These are phyloP conservation scores for Waitea zeae DNA, from an alignment of 1,284 basidiomycete species.

Conservation along the genomic window DNA sequence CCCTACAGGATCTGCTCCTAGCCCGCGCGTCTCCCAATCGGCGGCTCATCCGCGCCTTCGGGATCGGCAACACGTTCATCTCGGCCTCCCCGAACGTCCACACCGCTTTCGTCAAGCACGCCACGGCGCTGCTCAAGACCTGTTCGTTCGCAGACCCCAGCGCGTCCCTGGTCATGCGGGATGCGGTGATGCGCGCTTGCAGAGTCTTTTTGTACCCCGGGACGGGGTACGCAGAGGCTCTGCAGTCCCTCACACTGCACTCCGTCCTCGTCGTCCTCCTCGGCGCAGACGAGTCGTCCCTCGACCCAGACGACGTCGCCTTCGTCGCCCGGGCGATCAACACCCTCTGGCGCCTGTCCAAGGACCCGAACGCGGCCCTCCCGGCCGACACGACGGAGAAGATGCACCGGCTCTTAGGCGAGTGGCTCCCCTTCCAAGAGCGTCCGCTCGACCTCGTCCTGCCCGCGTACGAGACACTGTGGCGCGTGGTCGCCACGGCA, in stretches of 20 bases:
- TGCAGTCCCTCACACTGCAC: slow-evolving; percentile 24
- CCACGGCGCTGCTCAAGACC: too few relatives aligned
- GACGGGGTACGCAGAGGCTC: too few relatives aligned
- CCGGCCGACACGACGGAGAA: slow-evolving; percentile 11
- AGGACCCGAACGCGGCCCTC: slow-evolving; percentile 10
- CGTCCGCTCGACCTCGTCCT: slow-evolving; percentile 32
- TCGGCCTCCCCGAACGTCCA: too few relatives aligned
- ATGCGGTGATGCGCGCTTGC: too few relatives aligned
- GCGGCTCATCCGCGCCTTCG: too few relatives aligned
- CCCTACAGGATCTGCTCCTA: too few relatives aligned
- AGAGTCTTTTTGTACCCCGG: too few relatives aligned
- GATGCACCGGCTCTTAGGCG: slow-evolving; percentile 15
- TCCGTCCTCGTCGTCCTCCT: slow-evolving; percentile 23
- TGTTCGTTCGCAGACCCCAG: too few relatives aligned
- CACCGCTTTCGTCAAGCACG: too few relatives aligned
- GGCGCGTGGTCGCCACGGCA: slow-evolving; percentile 35
- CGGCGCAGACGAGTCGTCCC: slow-evolving; percentile 12
- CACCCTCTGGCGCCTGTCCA: slow-evolving; percentile 22
- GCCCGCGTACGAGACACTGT: slow-evolving; percentile 40
- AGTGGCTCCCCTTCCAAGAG: slow-evolving; percentile 20
- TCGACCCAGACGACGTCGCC: slow-evolving; percentile 16
- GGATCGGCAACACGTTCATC: too few relatives aligned
- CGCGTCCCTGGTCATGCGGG: too few relatives aligned
- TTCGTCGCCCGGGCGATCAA: slow-evolving; percentile 20
- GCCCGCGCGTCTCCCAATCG: too few relatives aligned